Base-by-base conservation (phyloP, 441 rosid genomes). In the Pelargonium fulgidum region DNA sequence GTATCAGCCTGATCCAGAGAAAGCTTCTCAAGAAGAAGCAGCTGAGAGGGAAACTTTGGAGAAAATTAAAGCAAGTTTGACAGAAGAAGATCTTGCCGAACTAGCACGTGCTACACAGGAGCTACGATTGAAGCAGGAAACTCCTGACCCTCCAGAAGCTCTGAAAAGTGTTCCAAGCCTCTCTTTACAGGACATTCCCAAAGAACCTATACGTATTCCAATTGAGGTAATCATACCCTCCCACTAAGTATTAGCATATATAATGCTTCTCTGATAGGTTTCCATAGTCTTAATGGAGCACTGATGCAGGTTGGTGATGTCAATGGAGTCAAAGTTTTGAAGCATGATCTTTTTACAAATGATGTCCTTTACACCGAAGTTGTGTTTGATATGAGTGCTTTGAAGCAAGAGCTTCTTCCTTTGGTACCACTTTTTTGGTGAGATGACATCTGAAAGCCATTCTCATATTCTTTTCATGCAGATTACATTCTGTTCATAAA, bases 71-170 rank as follows among this genome's bases (percentile, higher is more conserved):
- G 84, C 84, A 67, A 80, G 86, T 72, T 85, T 93, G 96, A 89
- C 92, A 64, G 87, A 89, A 77, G 94, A 86, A 73, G 96, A 89
- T 84, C 90, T 88, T 68, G 90, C 92, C 14, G 93, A 91, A 79
- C 82, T 89, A 65, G 89, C 87, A 3, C 88, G 85, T 72, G 89
- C 96, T 9, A 93, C 98, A 9, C 85, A 86, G 75, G 96, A 89
- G 78, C 84, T 89, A 74, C 85, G 84, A 70, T 72, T 88, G 81
- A 91, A 85, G 80, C 97, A 91, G 80, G 97, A 91, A 83, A 91
- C 96, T 74, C 98, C 97, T 67, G 96, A 93, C 47, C 84, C 97
- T 74, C 93, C 93, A 22, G 93, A 91, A 83, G 96, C 95, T 67
- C 75, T 91, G 70, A 87, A 70, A 83, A 67, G 83, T 67, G 93